Base-by-base conservation (phyloP, 208 protist species). In the Balamuthia mandrillaris region DNA sequence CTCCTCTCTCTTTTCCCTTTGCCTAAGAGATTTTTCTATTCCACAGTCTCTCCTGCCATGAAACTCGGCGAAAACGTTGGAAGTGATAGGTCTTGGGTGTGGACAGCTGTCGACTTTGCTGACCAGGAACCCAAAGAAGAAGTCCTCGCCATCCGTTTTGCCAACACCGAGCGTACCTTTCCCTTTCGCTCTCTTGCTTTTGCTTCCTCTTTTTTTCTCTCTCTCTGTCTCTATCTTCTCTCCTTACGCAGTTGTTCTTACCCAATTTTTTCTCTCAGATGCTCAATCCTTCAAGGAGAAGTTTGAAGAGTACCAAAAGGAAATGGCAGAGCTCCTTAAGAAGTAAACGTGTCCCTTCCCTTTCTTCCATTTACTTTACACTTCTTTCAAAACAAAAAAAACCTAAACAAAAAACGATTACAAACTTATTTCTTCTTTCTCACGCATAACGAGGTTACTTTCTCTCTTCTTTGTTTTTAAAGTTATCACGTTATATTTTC, bases 21-120 rank as follows among this genome's bases (percentile, higher is more conserved):
- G n/a, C n/a, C n/a, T n/a, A n/a, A n/a, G n/a, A n/a, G n/a, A n/a
- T n/a, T n/a, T n/a, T n/a, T n/a, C n/a, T 24, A 14, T 21, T 24
- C 12, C 24, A 24, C 66, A 91, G 51, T 94, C 24, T 18, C 41
- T n/a, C 75, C 77, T 56, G 47, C 52, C 14, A 86, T 93, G n/a
- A 61, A 86, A 33, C 84, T 95, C 14, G 54, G 61, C n/a, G 31
- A 54, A 37, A 91, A 90, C 45, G 47, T 44, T 21, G 92, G 92
- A 63, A 86, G 61, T 35, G 90, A 95, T 37, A 88, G 78, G 37
- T 84, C 91, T 42, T 95, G 93, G 93, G 84, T 93, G 21, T 95
- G 91, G 87, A 83, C 56, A 18, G 52, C 87, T 31, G 45, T 88
- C 31, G 92, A 95, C 51, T 72, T 81, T 14, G 39, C 88, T 27